Base-by-base conservation (phyloP, 2,329 filamentous ascomycete species). In the Hymenoscyphus repandus region DNA sequence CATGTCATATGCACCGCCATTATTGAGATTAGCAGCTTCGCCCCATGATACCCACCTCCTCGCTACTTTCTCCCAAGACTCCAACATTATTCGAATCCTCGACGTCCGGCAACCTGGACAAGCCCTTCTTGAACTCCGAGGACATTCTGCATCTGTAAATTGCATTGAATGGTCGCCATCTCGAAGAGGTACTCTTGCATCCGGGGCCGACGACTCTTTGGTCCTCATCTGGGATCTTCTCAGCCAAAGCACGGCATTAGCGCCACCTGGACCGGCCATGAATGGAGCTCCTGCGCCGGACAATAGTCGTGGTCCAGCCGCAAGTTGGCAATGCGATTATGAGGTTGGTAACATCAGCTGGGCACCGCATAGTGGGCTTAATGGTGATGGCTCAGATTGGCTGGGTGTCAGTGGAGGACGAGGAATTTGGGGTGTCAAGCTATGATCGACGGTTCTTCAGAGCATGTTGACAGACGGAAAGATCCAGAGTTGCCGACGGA, bases 51-150 rank as follows among this genome's bases (percentile, higher is more conserved):
- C 90, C 6, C 91, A 99, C 67, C 82, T 99, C 32, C 81, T 99
- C 33, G 92, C 92, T n/a, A 99, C 93, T 0, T 97, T 99, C 68
- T 92, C 93, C 15, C 86, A 90, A 64, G 93, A 97, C 66, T 95
- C 89, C 3, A 91, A 86, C 62, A 75, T 95, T 32, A 91, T 99
- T 65, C 89, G 93, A 43, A 95, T 99, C 49, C 82, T 99, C 30
- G 93, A 99, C 64, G 92, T 97, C 2, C 86, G 93, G 44, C 93
- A 99, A 70, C 93, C 93, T 0, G 93, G 93, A 5, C 93, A 96
- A 69, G 93, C 93, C 2, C 78, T 99, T 4, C 80, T 99, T 22
- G 93, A 99, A 68, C 82, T 99, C 34, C 88, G 88, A 43, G 93
- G 93, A 18, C 92, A 99, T 66, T 81, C 83, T 18, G 87, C 89